Evolutionary conservation across 176 grass and related monocot species (phyloP).

Genomic region (Raddia guianensis): DNA sequence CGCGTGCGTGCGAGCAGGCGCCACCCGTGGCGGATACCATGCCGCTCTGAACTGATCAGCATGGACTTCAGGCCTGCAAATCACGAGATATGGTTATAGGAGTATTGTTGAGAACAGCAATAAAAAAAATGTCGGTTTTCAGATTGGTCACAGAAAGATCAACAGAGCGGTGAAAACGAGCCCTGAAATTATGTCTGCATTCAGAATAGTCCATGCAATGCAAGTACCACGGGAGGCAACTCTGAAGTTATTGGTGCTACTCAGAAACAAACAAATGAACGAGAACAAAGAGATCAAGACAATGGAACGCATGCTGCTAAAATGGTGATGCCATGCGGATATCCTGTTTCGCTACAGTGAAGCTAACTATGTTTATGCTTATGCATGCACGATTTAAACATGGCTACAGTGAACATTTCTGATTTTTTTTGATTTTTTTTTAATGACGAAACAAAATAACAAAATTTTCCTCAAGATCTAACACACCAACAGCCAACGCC

Average conservation of each 20-base stretch:
- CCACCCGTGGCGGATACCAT: neutral
- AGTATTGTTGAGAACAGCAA: neutral
- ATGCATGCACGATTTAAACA: neutral
- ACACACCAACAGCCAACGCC: no score
- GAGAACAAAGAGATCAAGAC: neutral
- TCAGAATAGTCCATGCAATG: neutral
- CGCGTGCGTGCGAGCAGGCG: slow-evolving; percentile 10
- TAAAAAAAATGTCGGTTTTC: neutral
- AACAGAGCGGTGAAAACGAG: neutral
- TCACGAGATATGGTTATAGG: neutral
- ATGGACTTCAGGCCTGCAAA: slow-evolving; percentile 29
- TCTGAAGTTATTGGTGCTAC: neutral
- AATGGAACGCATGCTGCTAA: neutral
- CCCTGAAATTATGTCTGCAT: neutral
- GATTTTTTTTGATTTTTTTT: no score
- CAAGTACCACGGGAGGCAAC: neutral
- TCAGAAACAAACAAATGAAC: neutral
- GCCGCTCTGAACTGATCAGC: slow-evolving; percentile 29
- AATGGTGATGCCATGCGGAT: neutral
- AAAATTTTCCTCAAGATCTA: no score
- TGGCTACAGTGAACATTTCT: neutral
- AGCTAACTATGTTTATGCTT: neutral
- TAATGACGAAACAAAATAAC: no score
- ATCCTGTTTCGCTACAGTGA: neutral
- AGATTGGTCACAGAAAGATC: neutral